Evolutionary conservation across 148 eudicot species (phyloP).

Genomic region (Diospyros lotus): DNA sequence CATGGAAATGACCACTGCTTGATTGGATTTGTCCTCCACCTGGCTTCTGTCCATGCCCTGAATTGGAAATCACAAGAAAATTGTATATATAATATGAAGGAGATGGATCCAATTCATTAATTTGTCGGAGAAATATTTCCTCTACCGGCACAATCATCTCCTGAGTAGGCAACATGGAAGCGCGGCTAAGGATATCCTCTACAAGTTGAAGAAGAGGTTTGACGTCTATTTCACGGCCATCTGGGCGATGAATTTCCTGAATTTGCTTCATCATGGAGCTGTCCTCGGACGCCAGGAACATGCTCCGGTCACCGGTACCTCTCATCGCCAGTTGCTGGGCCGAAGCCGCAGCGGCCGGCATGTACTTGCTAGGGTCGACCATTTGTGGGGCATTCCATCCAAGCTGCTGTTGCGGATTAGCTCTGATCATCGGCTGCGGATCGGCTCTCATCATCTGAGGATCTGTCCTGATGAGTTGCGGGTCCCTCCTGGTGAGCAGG

Average conservation of each 20-base stretch:
- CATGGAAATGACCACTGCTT: constrained; percentile 12
- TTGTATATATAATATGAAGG: not conserved
- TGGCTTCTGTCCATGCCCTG: not conserved
- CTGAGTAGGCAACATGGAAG: constrained; percentile 10
- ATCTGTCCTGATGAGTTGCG: no score
- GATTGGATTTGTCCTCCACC: constrained; percentile 19
- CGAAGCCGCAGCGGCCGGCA: no score
- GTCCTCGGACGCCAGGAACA: constrained; percentile 24
- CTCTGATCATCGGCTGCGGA: no score
- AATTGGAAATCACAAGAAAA: constrained; percentile 16
- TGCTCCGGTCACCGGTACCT: constrained; percentile 19
- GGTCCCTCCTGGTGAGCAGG: no score
- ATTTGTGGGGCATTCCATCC: no score
- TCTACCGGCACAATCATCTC: constrained; percentile 8
- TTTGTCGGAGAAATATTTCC: not conserved
- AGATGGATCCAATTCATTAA: not conserved
- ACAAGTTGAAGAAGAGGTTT: constrained; percentile 25
- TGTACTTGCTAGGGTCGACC: no score
- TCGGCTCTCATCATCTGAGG: no score
- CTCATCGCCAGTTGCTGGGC: not conserved
- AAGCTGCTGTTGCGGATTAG: no score
- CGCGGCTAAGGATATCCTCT: constrained; percentile 27
- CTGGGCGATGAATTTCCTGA: constrained; percentile 27
- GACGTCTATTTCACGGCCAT: constrained; percentile 22
- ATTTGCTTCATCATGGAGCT: constrained; percentile 23